phyloP scores from a whole-genome alignment of 1,284 basidiomycete species.

The Rhodofomes roseus region DNA sequence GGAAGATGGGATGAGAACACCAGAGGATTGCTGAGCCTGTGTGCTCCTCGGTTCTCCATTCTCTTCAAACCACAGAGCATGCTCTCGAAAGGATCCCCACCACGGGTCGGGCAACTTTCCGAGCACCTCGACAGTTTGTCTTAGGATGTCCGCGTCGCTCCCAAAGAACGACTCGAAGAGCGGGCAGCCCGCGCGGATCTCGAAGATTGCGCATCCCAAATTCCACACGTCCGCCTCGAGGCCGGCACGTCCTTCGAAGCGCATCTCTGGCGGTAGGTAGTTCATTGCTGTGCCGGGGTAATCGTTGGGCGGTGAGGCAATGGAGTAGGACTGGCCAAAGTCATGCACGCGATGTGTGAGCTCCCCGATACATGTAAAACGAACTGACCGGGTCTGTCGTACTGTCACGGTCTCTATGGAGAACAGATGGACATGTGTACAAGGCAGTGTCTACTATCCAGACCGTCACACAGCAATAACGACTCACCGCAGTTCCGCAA shows the following conservation, averaged over 20 bases:
- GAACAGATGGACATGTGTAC: too few species aligned
- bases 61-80: conserved; percentile 5
- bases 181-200: conserved; percentile 5
- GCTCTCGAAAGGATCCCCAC: conserved; percentile 1
- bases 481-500: too few species aligned
- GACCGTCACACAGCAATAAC: too few species aligned
- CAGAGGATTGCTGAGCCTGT: neutral
- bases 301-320: neutral
- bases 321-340: conserved; percentile 4
- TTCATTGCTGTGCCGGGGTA: conserved; percentile 6
- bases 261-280: conserved; percentile 6
- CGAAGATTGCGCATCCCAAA: conserved; percentile 6
- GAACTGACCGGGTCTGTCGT: too few species aligned
- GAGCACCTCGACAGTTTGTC: conserved; percentile 2
- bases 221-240: conserved; percentile 4
- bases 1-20: neutral
- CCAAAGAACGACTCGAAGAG: conserved; percentile 8
- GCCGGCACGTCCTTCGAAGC: neutral
- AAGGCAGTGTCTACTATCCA: too few species aligned
- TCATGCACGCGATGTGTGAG: too few species aligned
- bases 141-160: conserved; percentile 2
- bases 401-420: too few species aligned
- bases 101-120: conserved; percentile 7
- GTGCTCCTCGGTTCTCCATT: neutral
- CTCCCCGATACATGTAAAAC: too few species aligned